Base-by-base conservation (phyloP, 768 basidiomycete genomes). In the Serendipita vermifera region DNA sequence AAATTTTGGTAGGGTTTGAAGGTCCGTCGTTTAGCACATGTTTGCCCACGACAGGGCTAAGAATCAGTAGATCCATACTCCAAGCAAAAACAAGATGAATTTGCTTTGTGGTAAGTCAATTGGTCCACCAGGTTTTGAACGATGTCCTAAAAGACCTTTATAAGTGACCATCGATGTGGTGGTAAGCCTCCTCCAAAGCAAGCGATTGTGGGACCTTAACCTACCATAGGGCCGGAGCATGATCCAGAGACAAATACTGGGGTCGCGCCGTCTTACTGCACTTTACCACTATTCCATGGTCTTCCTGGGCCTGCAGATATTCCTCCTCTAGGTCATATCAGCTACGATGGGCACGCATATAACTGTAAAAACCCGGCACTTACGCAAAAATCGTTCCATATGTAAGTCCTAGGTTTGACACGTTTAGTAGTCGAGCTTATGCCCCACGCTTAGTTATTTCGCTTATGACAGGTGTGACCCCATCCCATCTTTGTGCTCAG, bases 21-120 rank as follows among this genome's bases (percentile, higher is more conserved):
- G 40, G 40, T 51, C n/a, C 17, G 7, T 11, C 9, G 9, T 20
- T 31, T 51, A 20, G 32, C 20, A 29, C 22, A 15, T 20, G 27
- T 31, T 15, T n/a, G n/a, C n/a, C n/a, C n/a, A n/a, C n/a, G n/a
- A n/a, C n/a, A n/a, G n/a, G n/a, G n/a, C n/a, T n/a, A n/a, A n/a
- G n/a, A n/a, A n/a, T n/a, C n/a, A n/a, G n/a, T n/a, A 77, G 80
- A 82, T 62, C 80, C 81, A 0, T 82, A 82, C 58, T 74, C 78
- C n/a, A 70, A 70, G 17, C 77, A 80, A 36, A 78, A 81, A 51
- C 75, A 76, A 60, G 54, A 69, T 0, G 72, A 74, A 40, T 82
- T 81, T 62, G 66, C 68, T 0, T 75, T 77, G 63, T 82, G 81
- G 77, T 77, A 62, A 39, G 72, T 63, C 2, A 3, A 41, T 4